A percentile compares a stretch with the other conserved stretches of the same genome.
phyloP scores from a whole-genome alignment of 768 basidiomycete species.

The Lanmaoa pseudosensibilis region DNA sequence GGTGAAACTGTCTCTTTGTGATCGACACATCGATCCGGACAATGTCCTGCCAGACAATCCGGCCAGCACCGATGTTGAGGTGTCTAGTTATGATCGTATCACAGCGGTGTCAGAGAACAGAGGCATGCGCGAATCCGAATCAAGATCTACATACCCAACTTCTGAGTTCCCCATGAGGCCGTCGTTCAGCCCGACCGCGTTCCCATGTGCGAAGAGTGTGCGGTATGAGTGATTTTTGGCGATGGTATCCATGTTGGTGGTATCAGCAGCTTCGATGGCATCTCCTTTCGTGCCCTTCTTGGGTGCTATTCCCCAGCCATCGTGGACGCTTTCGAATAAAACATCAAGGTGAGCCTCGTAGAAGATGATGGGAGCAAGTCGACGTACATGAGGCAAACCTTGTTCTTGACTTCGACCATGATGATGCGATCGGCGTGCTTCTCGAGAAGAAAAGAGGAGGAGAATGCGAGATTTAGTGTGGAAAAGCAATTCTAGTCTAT shows the following conservation, averaged over 20 bases:
- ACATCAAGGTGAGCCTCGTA: background rate
- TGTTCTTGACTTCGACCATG: constrained; percentile 70
- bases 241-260: constrained; percentile 88
- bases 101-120: background rate
- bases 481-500: constrained; percentile 1
- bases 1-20: constrained; percentile 84
- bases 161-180: constrained; percentile 98
- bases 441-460: background rate
- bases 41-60: constrained; percentile 97
- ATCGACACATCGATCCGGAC: constrained; percentile 92
- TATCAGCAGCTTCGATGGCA: constrained; percentile 82
- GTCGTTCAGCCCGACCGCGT: constrained; percentile 90
- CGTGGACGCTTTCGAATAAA: constrained; percentile 68
- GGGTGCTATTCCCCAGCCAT: constrained; percentile 88
- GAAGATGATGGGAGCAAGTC: background rate
- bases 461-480: background rate
- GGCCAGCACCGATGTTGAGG: constrained; percentile 92
- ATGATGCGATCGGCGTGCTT: constrained; percentile 23
- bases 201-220: constrained; percentile 78
- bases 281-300: constrained; percentile 76
- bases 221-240: constrained; percentile 72
- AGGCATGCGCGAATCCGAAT: background rate
- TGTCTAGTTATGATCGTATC: constrained; percentile 52
- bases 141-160: constrained; percentile 68
- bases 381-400: constrained; percentile 86